Conservation (phyloP, 805 yeast genomes). For the Teunomyces stri region DNA sequence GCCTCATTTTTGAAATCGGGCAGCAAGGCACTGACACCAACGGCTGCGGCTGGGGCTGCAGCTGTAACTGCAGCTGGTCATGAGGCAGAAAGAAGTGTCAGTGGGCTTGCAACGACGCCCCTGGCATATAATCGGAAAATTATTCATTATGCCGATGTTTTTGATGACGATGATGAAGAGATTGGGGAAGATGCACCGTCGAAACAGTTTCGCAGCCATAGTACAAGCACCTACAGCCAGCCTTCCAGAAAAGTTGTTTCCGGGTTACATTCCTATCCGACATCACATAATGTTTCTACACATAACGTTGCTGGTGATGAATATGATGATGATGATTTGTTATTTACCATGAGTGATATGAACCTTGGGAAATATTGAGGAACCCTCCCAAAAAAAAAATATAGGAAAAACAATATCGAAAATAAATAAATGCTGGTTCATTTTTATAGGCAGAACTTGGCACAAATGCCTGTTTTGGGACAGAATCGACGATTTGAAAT, state of each 20-base stretch:
- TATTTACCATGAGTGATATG: constrained; percentile 77
- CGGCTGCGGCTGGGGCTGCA: constrained; percentile 21
- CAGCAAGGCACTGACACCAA: constrained; percentile 16
- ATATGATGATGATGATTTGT: constrained; percentile 56
- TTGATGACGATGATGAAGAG: constrained; percentile 48
- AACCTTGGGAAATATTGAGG: constrained; percentile 34
- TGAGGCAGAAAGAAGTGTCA: constrained; percentile 11
- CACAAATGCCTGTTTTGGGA: background rate
- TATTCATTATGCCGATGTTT: constrained; percentile 38
- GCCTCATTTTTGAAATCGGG: constrained; percentile 18
- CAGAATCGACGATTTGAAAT: background rate
- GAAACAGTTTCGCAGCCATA: background rate
- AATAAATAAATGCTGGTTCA: background rate
- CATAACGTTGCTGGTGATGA: constrained; percentile 10
- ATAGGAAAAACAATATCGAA: background rate
- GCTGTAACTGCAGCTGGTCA: constrained; percentile 23
- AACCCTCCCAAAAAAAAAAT: background rate
- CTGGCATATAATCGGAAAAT: constrained; percentile 23
- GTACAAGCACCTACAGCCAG: background rate
- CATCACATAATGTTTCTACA: background rate
- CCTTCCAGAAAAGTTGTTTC: background rate
- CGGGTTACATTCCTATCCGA: constrained; percentile 3
- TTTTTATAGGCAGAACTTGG: background rate
- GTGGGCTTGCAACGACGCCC: constrained; percentile 37
- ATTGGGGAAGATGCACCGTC: constrained; percentile 8